phyloP scores from a whole-genome alignment of 139 green algal genomes.

The Raphidocelis subcapitata region DNA sequence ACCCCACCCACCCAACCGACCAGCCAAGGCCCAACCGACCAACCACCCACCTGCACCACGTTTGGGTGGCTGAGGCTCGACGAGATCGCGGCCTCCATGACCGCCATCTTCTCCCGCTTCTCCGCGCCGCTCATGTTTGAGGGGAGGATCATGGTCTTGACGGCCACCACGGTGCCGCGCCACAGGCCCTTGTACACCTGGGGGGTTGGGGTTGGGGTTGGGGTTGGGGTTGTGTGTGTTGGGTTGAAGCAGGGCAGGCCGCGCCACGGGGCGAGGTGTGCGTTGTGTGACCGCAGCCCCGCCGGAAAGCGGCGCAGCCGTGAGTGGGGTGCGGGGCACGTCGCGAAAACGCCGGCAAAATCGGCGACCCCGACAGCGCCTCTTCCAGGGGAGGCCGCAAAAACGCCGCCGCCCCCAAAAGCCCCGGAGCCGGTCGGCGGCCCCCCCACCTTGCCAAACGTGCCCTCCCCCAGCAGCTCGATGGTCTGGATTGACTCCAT shows the following conservation, averaged over 20 bases:
- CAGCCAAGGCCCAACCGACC: not conserved
- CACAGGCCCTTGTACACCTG: conserved; percentile 36
- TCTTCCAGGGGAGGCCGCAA: too few species aligned
- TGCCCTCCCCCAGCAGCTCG: conserved; percentile 35
- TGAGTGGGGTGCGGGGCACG: too few species aligned
- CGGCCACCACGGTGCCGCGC: conserved; percentile 38
- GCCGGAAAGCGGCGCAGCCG: too few species aligned
- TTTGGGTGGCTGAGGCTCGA: conserved; percentile 35
- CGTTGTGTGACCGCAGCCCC: not conserved
- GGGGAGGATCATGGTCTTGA: conserved; percentile 29
- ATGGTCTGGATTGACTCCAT: conserved; percentile 34
- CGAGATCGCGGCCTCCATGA: conserved; percentile 52
- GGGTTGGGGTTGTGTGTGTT: not conserved
- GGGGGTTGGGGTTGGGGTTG: not conserved
- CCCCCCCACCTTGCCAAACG: conserved; percentile 24
- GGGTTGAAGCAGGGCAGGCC: not conserved
- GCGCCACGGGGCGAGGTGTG: not conserved
- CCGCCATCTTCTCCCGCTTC: conserved; percentile 52
- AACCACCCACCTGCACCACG: conserved; percentile 31
- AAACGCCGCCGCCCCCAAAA: too few species aligned
- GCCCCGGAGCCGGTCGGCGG: too few species aligned
- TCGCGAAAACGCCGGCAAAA: too few species aligned
- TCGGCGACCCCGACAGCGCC: not conserved
- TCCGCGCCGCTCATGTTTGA: conserved; percentile 40
- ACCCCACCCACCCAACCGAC: too few species aligned